phyloP scores from a whole-genome alignment of 2,329 filamentous ascomycete genomes.

The Pseudocercospora fuligena region DNA sequence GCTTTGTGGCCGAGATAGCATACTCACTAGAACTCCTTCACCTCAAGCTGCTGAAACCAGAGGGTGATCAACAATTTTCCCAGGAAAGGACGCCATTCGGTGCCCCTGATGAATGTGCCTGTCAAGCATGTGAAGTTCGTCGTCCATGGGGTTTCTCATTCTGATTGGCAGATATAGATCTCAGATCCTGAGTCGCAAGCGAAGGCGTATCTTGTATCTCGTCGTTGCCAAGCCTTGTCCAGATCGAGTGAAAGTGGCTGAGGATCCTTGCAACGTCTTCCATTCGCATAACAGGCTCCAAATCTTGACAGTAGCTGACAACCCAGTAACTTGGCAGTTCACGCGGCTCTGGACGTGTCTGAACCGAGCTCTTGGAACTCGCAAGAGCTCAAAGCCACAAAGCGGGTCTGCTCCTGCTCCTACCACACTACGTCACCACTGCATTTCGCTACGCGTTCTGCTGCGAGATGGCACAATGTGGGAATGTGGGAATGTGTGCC shows the following conservation, averaged over 20 bases:
- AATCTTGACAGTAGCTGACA: no score
- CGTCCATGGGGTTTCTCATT: not conserved
- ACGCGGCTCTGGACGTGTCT: not conserved
- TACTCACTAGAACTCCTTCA: no score
- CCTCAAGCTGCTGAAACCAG: no score
- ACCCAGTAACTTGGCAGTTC: not conserved
- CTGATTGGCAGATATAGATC: not conserved
- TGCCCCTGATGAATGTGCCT: no score
- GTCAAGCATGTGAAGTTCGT: no score
- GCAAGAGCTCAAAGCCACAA: not conserved
- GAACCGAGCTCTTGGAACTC: not conserved
- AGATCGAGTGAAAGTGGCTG: not conserved
- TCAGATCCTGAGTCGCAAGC: not conserved
- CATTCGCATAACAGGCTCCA: no score
- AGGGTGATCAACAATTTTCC: no score
- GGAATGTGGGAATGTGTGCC: not conserved
- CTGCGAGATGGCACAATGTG: constrained; percentile 9
- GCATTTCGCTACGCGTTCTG: not conserved
- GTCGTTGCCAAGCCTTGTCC: not conserved
- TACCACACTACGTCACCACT: not conserved
- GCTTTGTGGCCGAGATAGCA: no score
- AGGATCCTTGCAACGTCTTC: no score
- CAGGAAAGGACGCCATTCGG: no score
- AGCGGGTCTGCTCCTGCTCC: not conserved
- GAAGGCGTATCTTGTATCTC: not conserved